Percentiles rank a stretch among this genome's conserved stretches.
Conservation (phyloP, 164 flowering plant species). For the Aristolochia californica region DNA sequence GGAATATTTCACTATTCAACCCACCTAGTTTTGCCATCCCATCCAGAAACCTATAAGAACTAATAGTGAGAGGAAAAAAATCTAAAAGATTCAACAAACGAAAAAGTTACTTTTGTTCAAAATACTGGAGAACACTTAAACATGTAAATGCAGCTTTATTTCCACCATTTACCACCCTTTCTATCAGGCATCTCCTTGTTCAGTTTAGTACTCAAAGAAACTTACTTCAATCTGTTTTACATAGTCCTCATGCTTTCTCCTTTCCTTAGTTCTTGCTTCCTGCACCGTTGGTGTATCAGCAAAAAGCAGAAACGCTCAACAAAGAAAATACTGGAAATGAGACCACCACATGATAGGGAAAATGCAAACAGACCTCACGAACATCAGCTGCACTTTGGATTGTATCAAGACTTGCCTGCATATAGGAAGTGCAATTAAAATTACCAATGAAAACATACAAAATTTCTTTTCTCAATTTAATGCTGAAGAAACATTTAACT, state of each 20-base stretch:
- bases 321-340: background rate
- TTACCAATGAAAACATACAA: background rate
- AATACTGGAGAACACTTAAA: no score
- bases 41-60: no score
- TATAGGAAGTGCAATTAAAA: background rate
- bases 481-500: background rate
- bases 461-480: background rate
- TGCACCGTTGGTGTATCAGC: slow-evolving; percentile 10
- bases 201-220: background rate
- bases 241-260: slow-evolving; percentile 56
- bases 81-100: no score
- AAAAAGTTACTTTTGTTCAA: no score
- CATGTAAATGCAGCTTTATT: no score
- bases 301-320: background rate
- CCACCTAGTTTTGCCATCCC: no score
- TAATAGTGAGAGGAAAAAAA: no score
- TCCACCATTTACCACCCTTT: no score
- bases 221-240: slow-evolving; percentile 55
- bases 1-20: no score
- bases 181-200: no score
- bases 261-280: slow-evolving; percentile 68
- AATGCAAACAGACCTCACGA: slow-evolving; percentile 51
- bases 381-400: slow-evolving; percentile 70
- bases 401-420: slow-evolving; percentile 75
- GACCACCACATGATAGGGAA: background rate